A percentile compares a stretch with the other conserved stretches of the same genome.
These are phyloP conservation scores for Pulveroboletus sp. DNA, from an alignment of 768 basidiomycete species.

Conservation along the genomic window DNA sequence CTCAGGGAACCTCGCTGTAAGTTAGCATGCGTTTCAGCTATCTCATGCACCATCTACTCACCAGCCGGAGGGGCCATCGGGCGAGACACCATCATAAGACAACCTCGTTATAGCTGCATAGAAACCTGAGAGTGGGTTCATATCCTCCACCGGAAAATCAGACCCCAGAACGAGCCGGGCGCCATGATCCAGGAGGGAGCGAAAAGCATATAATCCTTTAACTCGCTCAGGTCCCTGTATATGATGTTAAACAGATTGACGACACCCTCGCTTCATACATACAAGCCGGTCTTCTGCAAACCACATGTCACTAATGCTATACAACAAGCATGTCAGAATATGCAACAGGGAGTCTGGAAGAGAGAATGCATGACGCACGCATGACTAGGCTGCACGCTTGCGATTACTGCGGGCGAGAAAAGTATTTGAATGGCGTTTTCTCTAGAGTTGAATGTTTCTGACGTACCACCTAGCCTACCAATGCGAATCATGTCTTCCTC, in stretches of 20 bases:
- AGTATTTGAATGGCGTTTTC: neutral
- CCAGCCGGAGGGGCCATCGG: conserved; percentile 85
- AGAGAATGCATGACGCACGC: conserved; percentile 47
- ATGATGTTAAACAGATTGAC: neutral
- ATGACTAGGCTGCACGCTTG: conserved; percentile 88
- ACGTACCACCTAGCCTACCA: conserved; percentile 72
- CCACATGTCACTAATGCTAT: conserved; percentile 83
- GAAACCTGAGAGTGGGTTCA: conserved; percentile 83
- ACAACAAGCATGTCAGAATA: neutral
- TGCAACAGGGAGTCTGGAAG: neutral
- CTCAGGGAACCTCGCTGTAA: conserved; percentile 67
- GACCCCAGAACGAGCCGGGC: conserved; percentile 72
- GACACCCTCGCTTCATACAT: conserved; percentile 18
- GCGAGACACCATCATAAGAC: conserved; percentile 66
- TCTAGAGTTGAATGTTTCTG: neutral
- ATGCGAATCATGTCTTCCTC: conserved; percentile 73
- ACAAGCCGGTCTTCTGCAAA: conserved; percentile 84
- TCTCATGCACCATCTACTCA: conserved; percentile 33
- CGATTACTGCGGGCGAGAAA: conserved; percentile 59
- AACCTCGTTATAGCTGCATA: conserved; percentile 85
- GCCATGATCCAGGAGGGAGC: conserved; percentile 61
- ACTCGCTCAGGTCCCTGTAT: conserved; percentile 79
- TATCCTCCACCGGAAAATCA: conserved; percentile 85
- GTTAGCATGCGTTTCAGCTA: too few relatives aligned
- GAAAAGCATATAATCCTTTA: conserved; percentile 85